Conservation (phyloP, 768 basidiomycete genomes). For the Rhizopogon salebrosus region DNA sequence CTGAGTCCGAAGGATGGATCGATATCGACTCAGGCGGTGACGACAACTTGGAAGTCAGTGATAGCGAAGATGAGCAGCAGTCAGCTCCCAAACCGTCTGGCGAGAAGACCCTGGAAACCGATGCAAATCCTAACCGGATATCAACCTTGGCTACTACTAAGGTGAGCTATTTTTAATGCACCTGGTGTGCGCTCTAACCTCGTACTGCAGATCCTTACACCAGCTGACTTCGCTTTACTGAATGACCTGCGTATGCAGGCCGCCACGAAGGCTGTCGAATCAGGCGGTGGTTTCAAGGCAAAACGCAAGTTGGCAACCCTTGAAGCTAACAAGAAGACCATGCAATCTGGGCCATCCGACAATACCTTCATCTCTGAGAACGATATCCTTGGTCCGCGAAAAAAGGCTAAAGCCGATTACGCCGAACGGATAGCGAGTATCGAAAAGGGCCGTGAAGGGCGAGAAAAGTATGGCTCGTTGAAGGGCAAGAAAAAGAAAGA, state of each 20-base stretch:
- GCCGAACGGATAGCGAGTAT: conserved; percentile 91
- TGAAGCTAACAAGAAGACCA: conserved; percentile 62
- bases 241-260: conserved; percentile 84
- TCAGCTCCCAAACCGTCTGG: not conserved
- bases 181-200: not conserved
- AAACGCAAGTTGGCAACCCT: conserved; percentile 87
- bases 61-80: conserved; percentile 72
- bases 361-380: conserved; percentile 72
- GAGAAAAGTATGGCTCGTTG: conserved; percentile 86
- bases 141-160: conserved; percentile 80
- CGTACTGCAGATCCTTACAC: conserved; percentile 78
- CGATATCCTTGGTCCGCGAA: conserved; percentile 90
- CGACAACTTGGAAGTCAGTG: conserved; percentile 69
- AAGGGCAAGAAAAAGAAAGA: conserved; percentile 93
- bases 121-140: conserved; percentile 32
- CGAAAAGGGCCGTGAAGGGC: conserved; percentile 87
- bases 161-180: conserved; percentile 32
- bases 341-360: conserved; percentile 39
- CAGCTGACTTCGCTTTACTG: conserved; percentile 90
- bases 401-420: conserved; percentile 91
- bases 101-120: conserved; percentile 12
- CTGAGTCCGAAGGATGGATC: conserved; percentile 71
- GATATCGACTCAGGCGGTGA: conserved; percentile 68
- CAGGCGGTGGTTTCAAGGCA: conserved; percentile 64
- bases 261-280: conserved; percentile 63